Base-by-base conservation (phyloP, 75 land plant species). In the Azolla pinnata region DNA sequence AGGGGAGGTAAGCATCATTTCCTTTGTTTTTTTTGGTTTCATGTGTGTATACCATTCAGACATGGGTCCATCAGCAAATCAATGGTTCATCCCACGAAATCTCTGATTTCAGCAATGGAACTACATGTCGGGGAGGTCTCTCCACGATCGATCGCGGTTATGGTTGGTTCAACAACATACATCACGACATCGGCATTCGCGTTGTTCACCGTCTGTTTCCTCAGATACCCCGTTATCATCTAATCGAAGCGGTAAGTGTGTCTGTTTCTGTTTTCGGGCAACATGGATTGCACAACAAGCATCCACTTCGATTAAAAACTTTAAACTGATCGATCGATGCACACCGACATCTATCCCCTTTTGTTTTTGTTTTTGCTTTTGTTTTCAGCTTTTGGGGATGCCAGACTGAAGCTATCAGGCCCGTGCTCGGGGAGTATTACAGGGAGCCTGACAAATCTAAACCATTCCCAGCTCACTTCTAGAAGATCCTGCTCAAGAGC, bases 71-170 rank as follows among this genome's bases (percentile, higher is more conserved):
- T n/a, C n/a, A n/a, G n/a, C n/a, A 12, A 35, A 35, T 35, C 10
- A 7, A 18, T 21, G n/a, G 23, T 21, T 49, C 18, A 10, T 4
- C 52, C 9, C 4, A 18, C 5, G 5, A 17, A 4, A 17, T 18
- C 18, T n/a, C 18, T 18, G 52, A 19, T 44, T 45, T 19, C 80
- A 90, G 95, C 96, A 92, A 68, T 92, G 97, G 97, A 88, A 63
- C 57, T 92, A 92, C 47, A 60, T 92, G 26, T 57, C 90, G n/a
- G n/a, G 97, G 97, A 49, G 97, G 87, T 7, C 66, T 92, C 1
- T 82, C 96, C 10, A 92, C 97, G 1, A 50, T 92, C 29, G 77
- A 75, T 34, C 31, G 68, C 4, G 77, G 71, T 61, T 75, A 70
- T 65, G 77, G 77, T 0, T 33, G 34, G 44, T 51, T 75, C 63